Evolutionary conservation across 1,139 yeast species (phyloP), one percentile per base, ranked within the genome.

Genomic region (Saccharomyces pastorianus): DNA sequence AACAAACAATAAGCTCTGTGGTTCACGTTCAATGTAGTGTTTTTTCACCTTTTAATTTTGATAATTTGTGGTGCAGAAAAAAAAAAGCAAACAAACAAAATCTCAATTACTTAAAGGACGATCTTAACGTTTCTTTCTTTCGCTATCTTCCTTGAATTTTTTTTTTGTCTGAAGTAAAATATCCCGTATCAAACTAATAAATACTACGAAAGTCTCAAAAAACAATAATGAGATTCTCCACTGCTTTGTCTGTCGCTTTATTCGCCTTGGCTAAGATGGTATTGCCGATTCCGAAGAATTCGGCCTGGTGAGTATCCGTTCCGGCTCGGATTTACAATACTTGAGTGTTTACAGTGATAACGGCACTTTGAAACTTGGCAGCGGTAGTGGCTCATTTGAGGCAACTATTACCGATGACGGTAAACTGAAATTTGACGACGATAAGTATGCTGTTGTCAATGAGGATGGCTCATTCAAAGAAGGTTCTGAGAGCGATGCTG

Each of bases 271-370:
- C 66, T 51, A 53, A 62, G 28, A 28, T 61, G 27, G 67, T 47
- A 32, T 41, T 4, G 73, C 73, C 38, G 73, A 69, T 60, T 69
- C 74, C 26, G 67, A 65, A 48, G 51, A 61, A n/a, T 71, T 72
- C 56, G 67, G 67, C 51, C 54, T 68, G 51, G 34, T 71, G n/a
- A 56, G 64, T 46, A 64, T 71, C 57, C 63, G 66, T 55, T 69
- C 74, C 47, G 73, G 71, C 47, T 61, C 73, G 38, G 56, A 55
- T 25, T 61, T 66, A 57, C 74, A 71, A 57, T 64, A 64, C 58
- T 51, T 64, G 42, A 50, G 59, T 26, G 59, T 58, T 17, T 52
- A 51, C 51, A 55, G 54, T 31, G 57, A 55, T 47, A 55, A 59
- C 46, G 59, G 60, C 26, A 51, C 58, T 8, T 27, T 62, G 29